These are phyloP conservation scores for Corymbia citriodora DNA, from an alignment of 441 rosid species.

Conservation along the genomic window DNA sequence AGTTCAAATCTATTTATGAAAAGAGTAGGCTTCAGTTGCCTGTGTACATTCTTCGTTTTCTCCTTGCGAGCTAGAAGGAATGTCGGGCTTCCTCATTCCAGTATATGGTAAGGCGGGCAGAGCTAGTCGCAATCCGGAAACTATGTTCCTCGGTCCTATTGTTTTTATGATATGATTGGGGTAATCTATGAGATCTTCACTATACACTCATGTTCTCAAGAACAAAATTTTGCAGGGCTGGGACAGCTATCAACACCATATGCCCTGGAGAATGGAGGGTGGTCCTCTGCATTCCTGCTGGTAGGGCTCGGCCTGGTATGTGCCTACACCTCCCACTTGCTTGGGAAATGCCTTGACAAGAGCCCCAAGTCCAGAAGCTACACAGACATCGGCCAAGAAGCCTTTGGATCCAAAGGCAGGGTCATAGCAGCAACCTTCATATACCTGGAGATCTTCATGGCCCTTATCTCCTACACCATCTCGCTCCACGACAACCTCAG, in stretches of 20 bases:
- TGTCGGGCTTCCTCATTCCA: fast-evolving
- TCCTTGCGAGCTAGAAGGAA: not conserved
- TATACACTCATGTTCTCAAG: not conserved
- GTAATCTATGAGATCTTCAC: not conserved
- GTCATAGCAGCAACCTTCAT: conserved; percentile 35
- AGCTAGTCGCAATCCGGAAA: fast-evolving
- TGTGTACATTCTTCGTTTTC: not conserved
- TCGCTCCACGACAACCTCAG: conserved; percentile 71
- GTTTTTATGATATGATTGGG: not conserved
- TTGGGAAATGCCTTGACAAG: conserved; percentile 58
- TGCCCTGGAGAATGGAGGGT: conserved; percentile 63
- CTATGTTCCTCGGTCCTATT: not conserved
- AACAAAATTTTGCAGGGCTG: conserved; percentile 33
- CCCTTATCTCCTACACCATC: conserved; percentile 72
- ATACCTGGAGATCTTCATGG: conserved; percentile 68
- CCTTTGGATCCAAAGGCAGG: conserved; percentile 50
- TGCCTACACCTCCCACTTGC: conserved; percentile 48
- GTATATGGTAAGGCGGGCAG: not conserved
- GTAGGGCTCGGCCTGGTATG: conserved; percentile 40
- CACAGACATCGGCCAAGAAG: conserved; percentile 52
- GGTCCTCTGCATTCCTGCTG: conserved; percentile 55
- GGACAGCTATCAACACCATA: conserved; percentile 75
- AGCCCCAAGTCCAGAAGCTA: conserved; percentile 56
- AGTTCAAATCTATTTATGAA: not conserved
- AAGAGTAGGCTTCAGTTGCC: not conserved